These are phyloP conservation scores for Thelonectria discophora DNA, from an alignment of 2,329 filamentous ascomycete genomes.

Conservation along the genomic window DNA sequence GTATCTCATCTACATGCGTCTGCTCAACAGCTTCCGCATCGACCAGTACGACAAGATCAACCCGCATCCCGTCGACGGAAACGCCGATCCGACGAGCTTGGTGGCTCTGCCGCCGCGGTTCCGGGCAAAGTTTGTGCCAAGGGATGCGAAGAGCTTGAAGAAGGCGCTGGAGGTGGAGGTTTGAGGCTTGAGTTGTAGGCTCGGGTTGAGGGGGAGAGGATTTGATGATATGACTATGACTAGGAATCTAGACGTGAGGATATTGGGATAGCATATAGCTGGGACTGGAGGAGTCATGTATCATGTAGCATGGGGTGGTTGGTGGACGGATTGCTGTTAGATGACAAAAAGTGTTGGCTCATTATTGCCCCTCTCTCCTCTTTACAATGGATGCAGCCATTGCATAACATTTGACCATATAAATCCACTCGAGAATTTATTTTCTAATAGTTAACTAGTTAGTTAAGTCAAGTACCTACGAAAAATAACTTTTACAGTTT, in stretches of 20 bases:
- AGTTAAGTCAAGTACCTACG: too few relatives aligned
- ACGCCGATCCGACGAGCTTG: slow-evolving; percentile 68
- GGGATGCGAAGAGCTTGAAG: slow-evolving; percentile 39
- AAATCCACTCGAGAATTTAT: too few relatives aligned
- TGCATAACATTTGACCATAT: too few relatives aligned
- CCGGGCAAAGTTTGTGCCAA: slow-evolving; percentile 66
- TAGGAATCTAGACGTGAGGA: too few relatives aligned
- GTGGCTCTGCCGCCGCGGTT: slow-evolving; percentile 69
- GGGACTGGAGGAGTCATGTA: too few relatives aligned
- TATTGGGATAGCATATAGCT: background rate
- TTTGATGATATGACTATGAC: background rate
- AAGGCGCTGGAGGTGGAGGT: slow-evolving; percentile 27
- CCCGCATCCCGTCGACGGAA: slow-evolving; percentile 67
- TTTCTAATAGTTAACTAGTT: too few relatives aligned
- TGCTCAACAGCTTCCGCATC: slow-evolving; percentile 69
- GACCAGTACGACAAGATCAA: slow-evolving; percentile 63
- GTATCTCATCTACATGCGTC: slow-evolving; percentile 70
- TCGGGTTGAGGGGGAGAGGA: background rate
- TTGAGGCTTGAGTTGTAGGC: background rate
- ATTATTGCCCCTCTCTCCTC: background rate
- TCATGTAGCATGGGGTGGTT: too few relatives aligned
- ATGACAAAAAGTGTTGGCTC: background rate
- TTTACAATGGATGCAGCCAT: too few relatives aligned
- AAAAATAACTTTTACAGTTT: too few relatives aligned
- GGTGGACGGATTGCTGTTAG: background rate